phyloP scores from a whole-genome alignment of 1,284 basidiomycete species.

The Tylopilus sp. region DNA sequence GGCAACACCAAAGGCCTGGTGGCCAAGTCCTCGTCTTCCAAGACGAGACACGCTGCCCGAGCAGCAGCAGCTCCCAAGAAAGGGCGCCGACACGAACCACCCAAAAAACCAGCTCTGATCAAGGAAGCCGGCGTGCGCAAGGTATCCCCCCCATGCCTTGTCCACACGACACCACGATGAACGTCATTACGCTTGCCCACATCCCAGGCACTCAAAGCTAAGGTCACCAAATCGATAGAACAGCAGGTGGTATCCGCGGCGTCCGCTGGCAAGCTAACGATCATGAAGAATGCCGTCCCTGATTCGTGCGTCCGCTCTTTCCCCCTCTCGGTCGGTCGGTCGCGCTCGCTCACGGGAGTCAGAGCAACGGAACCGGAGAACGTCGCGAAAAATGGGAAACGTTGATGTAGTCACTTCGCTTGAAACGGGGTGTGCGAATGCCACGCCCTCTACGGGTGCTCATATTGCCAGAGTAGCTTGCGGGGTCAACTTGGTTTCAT shows the following conservation, averaged over 20 bases:
- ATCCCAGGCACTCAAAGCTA: slow-evolving; percentile 70
- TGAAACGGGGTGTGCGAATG: slow-evolving; percentile 5
- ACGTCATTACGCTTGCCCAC: slow-evolving; percentile 2
- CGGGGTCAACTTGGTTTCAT: neutral
- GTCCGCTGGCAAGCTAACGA: slow-evolving; percentile 77
- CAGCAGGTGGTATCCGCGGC: slow-evolving; percentile 85
- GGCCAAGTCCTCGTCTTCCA: slow-evolving; percentile 43
- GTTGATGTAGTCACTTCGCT: slow-evolving; percentile 13
- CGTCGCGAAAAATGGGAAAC: slow-evolving; percentile 15
- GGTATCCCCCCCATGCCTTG: slow-evolving; percentile 35
- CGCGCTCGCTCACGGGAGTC: slow-evolving; percentile 6
- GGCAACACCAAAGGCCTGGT: slow-evolving; percentile 68
- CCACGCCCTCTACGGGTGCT: neutral
- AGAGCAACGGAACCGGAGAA: slow-evolving; percentile 21
- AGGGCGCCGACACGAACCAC: slow-evolving; percentile 62
- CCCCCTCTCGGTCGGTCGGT: neutral
- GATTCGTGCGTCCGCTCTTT: slow-evolving; percentile 37
- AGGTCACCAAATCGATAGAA: slow-evolving; percentile 87
- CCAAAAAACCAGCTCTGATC: slow-evolving; percentile 64
- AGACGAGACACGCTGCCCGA: slow-evolving; percentile 53
- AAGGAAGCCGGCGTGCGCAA: slow-evolving; percentile 68
- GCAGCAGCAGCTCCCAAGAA: slow-evolving; percentile 67
- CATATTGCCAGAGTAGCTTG: slow-evolving; percentile 6
- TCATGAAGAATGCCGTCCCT: slow-evolving; percentile 66
- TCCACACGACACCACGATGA: neutral